Base-by-base conservation (phyloP, 2,329 filamentous ascomycete species). In the Tolypocladium inflatum region DNA sequence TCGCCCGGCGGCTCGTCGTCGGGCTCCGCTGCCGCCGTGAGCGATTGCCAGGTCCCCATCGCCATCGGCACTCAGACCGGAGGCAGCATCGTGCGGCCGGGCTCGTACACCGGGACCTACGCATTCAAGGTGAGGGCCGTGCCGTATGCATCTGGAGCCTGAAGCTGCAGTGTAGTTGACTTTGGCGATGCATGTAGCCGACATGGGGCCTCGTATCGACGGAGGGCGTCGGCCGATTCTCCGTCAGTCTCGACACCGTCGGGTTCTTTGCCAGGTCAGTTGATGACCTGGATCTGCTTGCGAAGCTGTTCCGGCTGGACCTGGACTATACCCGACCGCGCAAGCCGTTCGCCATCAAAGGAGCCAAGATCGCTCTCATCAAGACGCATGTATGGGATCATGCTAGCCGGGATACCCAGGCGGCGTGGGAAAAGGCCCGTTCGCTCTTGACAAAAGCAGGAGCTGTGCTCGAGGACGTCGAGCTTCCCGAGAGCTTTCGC, bases 1-100 rank as follows among this genome's bases (percentile, higher is more conserved):
- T 88, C 86, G 0, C 86, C 86, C 0, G 86, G 86, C 1, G 86
- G 86, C 52, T 88, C 85, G 0, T 88, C 84, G 0, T 83, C 84
- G 0, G 86, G 87, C 0, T 88, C 85, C 0, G 86, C 77, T 0
- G 85, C 86, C 0, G 85, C 83, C 0, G 85, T 89, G 0, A 85
- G 74, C 8, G 86, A 89, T 61, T 80, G 80, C 56, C 86, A 89
- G 61, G 79, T 78, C 0, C 82, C 85, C 0, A 64, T 89, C 13
- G 78, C 73, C 0, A 71, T 89, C 0, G 86, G 85, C 0, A 87
- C 85, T 0, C 86, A 89, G 65, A 90, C 86, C 0, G 82, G 80
- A 2, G 86, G 86, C 0, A 85, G 81, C 59, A 82, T 76, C 0
- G 81, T 89, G 51, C 78, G 85, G 0, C 86, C 86, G 0, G 86